Base-by-base conservation (phyloP, 2,329 filamentous ascomycete genomes). In the Aspergillus sp. region DNA sequence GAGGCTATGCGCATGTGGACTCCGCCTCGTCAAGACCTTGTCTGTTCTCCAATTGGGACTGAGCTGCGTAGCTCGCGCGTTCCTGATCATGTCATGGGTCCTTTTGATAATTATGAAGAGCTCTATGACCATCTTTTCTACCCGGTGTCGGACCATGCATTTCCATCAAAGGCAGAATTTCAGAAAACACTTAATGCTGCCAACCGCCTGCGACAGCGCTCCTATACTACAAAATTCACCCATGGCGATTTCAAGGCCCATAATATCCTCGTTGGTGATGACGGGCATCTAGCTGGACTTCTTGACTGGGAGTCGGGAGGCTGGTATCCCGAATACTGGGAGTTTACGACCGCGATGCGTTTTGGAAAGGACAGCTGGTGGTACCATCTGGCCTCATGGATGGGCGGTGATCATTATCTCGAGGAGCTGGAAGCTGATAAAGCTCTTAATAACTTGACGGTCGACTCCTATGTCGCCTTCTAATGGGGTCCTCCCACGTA, bases 1-100 rank as follows among this genome's bases (percentile, higher is more conserved):
- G 35, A 62, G 33, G 59, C 68, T 1, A 78, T 77, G 70, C 70
- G 75, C 40, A 47, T 51, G 35, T 78, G 74, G 73, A 50, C 17
- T 4, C 45, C 25, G 43, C 60, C 69, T n/a, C 39, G 61, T 44
- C 55, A 52, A 15, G 40, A 66, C 3, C 50, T 48, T 2, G 70
- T 76, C 21, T 73, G 64, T 58, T 77, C 73, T 2, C 62, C 63
- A 6, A 61, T 72, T 52, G 70, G 70, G 6, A 74, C 69, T 0
- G 25, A 57, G 3, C 48, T 76, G 31, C 64, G 63, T 43, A 75
- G 69, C 43, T 49, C 68, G 8, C 64, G 73, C 9, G 69, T 77
- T 48, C 73, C 72, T 35, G 40, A 44, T 49, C 71, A 76, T 55
- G 46, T 63, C 0, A 71, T 71, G 63, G 72, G 69, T 19, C 72